A percentile compares a stretch with the other conserved stretches of the same genome.
phyloP scores from a whole-genome alignment of 2,329 filamentous ascomycete genomes.

The Paracoccidioides brasiliensis region DNA sequence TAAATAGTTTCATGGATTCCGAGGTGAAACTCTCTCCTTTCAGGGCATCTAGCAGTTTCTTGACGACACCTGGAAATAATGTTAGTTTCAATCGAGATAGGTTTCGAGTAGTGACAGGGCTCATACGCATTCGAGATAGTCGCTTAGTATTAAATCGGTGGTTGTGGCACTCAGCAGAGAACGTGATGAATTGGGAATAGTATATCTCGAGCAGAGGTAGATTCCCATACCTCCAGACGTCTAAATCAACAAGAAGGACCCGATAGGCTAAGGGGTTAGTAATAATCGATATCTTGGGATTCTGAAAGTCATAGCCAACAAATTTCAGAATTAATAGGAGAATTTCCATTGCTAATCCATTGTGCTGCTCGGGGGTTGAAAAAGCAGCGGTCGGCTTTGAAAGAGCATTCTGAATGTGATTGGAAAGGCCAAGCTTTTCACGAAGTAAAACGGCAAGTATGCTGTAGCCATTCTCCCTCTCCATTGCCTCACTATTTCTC shows the following conservation, averaged over 20 bases:
- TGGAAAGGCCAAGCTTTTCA: constrained; percentile 51
- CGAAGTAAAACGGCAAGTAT: constrained; percentile 73
- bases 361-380: constrained; percentile 34
- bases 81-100: constrained; percentile 11
- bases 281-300: constrained; percentile 78
- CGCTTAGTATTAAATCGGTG: constrained; percentile 84
- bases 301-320: constrained; percentile 71
- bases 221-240: constrained; percentile 77
- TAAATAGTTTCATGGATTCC: constrained; percentile 61
- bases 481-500: constrained; percentile 97
- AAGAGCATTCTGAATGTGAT: constrained; percentile 20
- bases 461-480: constrained; percentile 85
- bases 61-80: constrained; percentile 59
- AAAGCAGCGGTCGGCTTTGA: constrained; percentile 32
- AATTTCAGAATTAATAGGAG: constrained; percentile 70
- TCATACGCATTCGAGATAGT: constrained; percentile 70
- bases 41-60: constrained; percentile 75
- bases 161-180: constrained; percentile 80
- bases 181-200: constrained; percentile 81
- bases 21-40: constrained; percentile 69
- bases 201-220: constrained; percentile 71
- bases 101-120: constrained; percentile 20
- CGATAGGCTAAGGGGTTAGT: constrained; percentile 92
- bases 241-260: constrained; percentile 79
- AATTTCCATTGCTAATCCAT: constrained; percentile 44